phyloP scores from a whole-genome alignment of 805 yeast genomes.

The Saccharomycopsis amapae region DNA sequence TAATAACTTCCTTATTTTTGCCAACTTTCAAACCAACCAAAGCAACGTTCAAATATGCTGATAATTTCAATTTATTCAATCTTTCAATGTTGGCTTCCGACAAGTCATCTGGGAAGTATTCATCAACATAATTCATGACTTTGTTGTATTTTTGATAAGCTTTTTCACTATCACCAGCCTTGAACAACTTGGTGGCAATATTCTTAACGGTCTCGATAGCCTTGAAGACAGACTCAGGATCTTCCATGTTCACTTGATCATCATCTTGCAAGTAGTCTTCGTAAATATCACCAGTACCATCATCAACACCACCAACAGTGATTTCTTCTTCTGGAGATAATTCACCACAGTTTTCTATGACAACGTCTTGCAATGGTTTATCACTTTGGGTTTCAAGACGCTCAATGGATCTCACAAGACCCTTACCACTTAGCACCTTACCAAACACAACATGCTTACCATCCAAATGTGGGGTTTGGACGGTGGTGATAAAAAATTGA shows the following conservation, averaged over 20 bases:
- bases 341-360: conserved; percentile 72
- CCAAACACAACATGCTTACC: conserved; percentile 98
- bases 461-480: conserved; percentile 87
- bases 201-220: conserved; percentile 64
- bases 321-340: conserved; percentile 46
- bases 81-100: conserved; percentile 44
- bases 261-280: conserved; percentile 76
- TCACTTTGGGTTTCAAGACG: conserved; percentile 61
- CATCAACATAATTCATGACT: conserved; percentile 61
- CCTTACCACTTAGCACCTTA: conserved; percentile 74
- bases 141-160: conserved; percentile 68
- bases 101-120: conserved; percentile 67
- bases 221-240: conserved; percentile 58
- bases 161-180: conserved; percentile 47
- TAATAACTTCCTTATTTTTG: conserved; percentile 45
- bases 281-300: conserved; percentile 79
- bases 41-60: conserved; percentile 66
- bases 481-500: conserved; percentile 91
- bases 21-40: conserved; percentile 62
- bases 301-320: conserved; percentile 46
- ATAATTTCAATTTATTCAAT: conserved; percentile 48
- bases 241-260: conserved; percentile 47
- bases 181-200: conserved; percentile 71
- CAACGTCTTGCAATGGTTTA: conserved; percentile 63
- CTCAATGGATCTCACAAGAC: conserved; percentile 73